Evolutionary conservation across 257 asterid species (phyloP), one percentile per base, ranked within the genome.

Genomic region (Solanum clarkiae): DNA sequence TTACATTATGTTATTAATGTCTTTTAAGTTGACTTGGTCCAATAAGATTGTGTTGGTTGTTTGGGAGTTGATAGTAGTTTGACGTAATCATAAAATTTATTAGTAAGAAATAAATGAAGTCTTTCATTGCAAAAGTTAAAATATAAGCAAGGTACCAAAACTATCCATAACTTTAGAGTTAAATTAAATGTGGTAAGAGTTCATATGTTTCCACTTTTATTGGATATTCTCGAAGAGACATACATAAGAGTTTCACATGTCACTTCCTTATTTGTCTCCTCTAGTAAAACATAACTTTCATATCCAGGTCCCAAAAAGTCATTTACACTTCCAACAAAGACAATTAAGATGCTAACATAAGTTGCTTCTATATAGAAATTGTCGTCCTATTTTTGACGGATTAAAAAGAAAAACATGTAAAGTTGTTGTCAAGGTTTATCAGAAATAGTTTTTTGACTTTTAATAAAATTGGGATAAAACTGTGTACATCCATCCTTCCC

Each of bases 381-480:
- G 20, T 6, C n/a, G 6, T 3, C 6, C n/a, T 72, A 44, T n/a
- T 45, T 65, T 14, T 15, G 40, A 29, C 3, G 0, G 0, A 66
- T 66, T 66, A 7, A 66, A 66, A 65, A 8, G 44, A 26, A 65
- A 13, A 65, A 29, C 3, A 1, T 22, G 40, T 9, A 20, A 4
- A 0, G 14, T n/a, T 10, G 3, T 9, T n/a, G 29, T 1, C 3
- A 9, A 4, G 10, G 16, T 63, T 1, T 22, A 63, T 3, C 2
- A 0, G 17, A 6, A 24, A 62, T 2, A 24, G 0, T 12, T 1
- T 6, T 0, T 63, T 32, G 4, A 32, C 4, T 59, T 7, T 59
- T n/a, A 29, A n/a, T 10, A 20, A 20, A 3, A 11, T 57, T 8
- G 2, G 2, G 14, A 0, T 59, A 8, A 59, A 20, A 1, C 0